These are phyloP conservation scores for Reticulascus tulasneorum DNA, from an alignment of 2,329 filamentous ascomycete species.

Conservation along the genomic window DNA sequence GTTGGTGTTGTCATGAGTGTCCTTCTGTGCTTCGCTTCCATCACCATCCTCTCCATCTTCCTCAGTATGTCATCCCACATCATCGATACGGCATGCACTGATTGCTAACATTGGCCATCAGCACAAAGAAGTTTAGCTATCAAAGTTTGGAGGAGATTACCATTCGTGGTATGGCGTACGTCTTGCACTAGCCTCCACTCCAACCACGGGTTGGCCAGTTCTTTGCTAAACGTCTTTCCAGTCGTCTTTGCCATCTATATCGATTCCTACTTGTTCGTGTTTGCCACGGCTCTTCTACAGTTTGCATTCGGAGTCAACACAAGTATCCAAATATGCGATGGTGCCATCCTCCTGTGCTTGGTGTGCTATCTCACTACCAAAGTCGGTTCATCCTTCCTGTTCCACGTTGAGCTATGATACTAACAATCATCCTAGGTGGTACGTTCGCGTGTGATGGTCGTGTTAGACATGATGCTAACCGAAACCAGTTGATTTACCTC, in stretches of 20 bases:
- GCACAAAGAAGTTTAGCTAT: slow-evolving; percentile 33
- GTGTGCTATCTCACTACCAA: slow-evolving; percentile 62
- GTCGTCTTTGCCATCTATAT: slow-evolving; percentile 57
- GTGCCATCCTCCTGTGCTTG: slow-evolving; percentile 57
- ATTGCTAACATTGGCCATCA: slow-evolving; percentile 17
- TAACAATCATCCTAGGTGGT: background rate
- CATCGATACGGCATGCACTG: background rate
- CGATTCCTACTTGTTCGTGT: slow-evolving; percentile 58
- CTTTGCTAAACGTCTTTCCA: slow-evolving; percentile 24
- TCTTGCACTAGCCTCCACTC: slow-evolving; percentile 3
- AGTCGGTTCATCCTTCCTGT: slow-evolving; percentile 27
- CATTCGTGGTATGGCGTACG: slow-evolving; percentile 40
- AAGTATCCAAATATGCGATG: slow-evolving; percentile 47
- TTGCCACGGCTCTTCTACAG: slow-evolving; percentile 52
- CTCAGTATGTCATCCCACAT: slow-evolving; percentile 24
- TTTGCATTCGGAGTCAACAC: slow-evolving; percentile 54
- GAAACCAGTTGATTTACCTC: slow-evolving; percentile 51
- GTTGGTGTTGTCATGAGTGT: slow-evolving; percentile 31
- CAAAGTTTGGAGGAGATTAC: slow-evolving; percentile 35
- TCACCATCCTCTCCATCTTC: slow-evolving; percentile 30
- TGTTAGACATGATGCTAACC: no score
- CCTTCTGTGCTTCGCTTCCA: slow-evolving; percentile 27
- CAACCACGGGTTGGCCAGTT: background rate
- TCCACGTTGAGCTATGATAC: background rate
- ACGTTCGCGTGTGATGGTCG: no score